Conservation (phyloP, 768 basidiomycete genomes). For the Termitomyces sp. region DNA sequence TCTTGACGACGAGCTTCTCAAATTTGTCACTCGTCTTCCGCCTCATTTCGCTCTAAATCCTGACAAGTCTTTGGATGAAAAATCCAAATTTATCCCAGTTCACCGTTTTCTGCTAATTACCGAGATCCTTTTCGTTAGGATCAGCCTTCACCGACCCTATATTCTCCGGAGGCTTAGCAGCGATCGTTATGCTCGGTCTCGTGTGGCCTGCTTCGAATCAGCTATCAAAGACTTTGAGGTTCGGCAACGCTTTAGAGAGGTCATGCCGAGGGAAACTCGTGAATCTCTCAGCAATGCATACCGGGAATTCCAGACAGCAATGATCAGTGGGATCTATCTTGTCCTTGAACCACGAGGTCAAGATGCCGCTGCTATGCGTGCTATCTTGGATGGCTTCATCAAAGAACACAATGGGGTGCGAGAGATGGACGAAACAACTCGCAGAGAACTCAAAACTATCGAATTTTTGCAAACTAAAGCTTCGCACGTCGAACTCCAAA, state of each 20-base stretch:
- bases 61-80: constrained; percentile 71
- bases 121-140: constrained; percentile 82
- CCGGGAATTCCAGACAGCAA: constrained; percentile 82
- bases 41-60: constrained; percentile 74
- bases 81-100: constrained; percentile 60
- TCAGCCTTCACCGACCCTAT: constrained; percentile 85
- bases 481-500: constrained; percentile 42
- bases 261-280: constrained; percentile 55
- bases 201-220: constrained; percentile 86
- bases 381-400: constrained; percentile 74
- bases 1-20: constrained; percentile 79
- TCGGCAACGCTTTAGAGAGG: constrained; percentile 60
- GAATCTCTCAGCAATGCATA: constrained; percentile 78
- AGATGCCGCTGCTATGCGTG: constrained; percentile 67
- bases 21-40: constrained; percentile 71
- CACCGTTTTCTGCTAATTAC: constrained; percentile 89
- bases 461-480: constrained; percentile 74
- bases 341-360: constrained; percentile 72
- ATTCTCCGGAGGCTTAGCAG: constrained; percentile 73
- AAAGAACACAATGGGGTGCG: constrained; percentile 57
- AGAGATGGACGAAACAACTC: constrained; percentile 80
- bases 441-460: constrained; percentile 78
- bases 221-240: constrained; percentile 84
- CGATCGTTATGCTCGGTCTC: constrained; percentile 76
- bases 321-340: constrained; percentile 86